Base-by-base conservation (phyloP, 2,329 filamentous ascomycete genomes). In the Pezicula carpinea region DNA sequence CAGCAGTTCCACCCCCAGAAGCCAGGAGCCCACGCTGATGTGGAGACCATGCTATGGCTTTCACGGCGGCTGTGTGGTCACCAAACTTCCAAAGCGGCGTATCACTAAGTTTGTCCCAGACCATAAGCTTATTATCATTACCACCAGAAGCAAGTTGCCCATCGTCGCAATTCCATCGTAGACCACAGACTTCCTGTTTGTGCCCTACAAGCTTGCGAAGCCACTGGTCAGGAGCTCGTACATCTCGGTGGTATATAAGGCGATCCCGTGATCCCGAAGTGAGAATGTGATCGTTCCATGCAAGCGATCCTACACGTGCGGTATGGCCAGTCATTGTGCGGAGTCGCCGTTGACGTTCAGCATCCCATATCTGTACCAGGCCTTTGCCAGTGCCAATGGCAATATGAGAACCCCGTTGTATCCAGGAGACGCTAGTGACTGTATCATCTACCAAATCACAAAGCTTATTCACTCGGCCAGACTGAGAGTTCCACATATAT, bases 41-140 rank as follows among this genome's bases (percentile, higher is more conserved):
- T 8, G 93, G 93, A 32, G 90, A 96, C 93, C 93, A 99, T 8
- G 93, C 85, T 53, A 99, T 96, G 4, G 93, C 93, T 67, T 99
- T 99, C 43, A 99, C 93, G 7, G 93, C 93, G 11, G 93, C 93
- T 31, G 87, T 92, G 65, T 99, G 93, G 54, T 96, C 91, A 15
- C 87, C 87, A 67, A 96, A 97, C 59, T 95, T 95, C 76, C 88
- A 96, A 2, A 95, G 76, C 1, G 93, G 93, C 6, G 90, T 88
- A 58, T 95, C 87, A n/a, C 84, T 89, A 49, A 96, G 77, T 64
- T 95, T 95, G 61, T 99, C 93, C 93, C 93, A 99, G 19, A 99
- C 90, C 80, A 97, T 93, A 39, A 99, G 76, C 65, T 97, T 97
- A 71, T 99, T 99, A 71, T 99, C 93, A 66, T 99, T 99, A 5